A percentile compares a stretch with the other conserved stretches of the same genome.
phyloP scores from a whole-genome alignment of 2,329 filamentous ascomycete genomes.

The Coniella vitis region DNA sequence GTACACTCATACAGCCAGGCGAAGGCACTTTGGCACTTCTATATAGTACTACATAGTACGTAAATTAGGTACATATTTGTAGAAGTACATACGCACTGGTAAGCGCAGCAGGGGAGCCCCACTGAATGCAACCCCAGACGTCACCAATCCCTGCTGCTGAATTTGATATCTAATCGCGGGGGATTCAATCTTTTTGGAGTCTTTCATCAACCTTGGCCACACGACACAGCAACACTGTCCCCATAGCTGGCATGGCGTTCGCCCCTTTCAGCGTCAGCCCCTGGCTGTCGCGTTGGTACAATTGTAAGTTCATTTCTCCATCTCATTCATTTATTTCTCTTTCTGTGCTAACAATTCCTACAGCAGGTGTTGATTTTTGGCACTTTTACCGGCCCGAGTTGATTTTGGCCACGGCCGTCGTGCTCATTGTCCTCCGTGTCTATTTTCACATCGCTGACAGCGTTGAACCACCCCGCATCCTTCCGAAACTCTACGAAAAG shows the following conservation, averaged over 20 bases:
- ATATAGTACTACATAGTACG: too few relatives aligned
- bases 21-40: too few relatives aligned
- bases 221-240: not conserved
- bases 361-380: conserved; percentile 34
- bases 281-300: conserved; percentile 8
- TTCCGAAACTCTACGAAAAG: conserved; percentile 29
- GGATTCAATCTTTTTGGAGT: conserved; percentile 3
- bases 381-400: conserved; percentile 39
- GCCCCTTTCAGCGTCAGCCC: conserved; percentile 4
- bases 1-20: too few relatives aligned
- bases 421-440: conserved; percentile 33
- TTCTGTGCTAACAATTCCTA: not conserved
- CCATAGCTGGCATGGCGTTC: conserved; percentile 7
- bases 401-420: conserved; percentile 31
- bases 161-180: conserved; percentile 13
- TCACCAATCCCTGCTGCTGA: conserved; percentile 2
- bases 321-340: too few relatives aligned
- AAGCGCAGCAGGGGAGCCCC: not conserved
- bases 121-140: not conserved
- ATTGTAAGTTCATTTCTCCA: conserved; percentile 4
- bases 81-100: not conserved
- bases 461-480: conserved; percentile 28
- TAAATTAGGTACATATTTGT: too few relatives aligned
- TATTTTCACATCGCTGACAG: conserved; percentile 35
- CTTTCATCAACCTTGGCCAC: not conserved